Base-by-base conservation (phyloP, 306 rosid species). In the Carpinus fangiana region DNA sequence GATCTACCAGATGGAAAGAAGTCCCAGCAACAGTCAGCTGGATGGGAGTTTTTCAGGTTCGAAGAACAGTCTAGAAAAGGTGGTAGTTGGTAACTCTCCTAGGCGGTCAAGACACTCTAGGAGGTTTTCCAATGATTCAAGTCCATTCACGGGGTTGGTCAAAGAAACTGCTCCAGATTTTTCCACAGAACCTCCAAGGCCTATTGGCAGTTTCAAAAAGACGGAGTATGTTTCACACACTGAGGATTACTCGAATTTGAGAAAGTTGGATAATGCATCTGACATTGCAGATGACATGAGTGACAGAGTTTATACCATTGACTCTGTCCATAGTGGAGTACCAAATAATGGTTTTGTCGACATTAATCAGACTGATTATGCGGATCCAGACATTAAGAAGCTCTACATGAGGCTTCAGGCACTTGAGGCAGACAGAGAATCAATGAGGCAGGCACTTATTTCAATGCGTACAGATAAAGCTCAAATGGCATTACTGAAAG, bases 391-490 rank as follows among this genome's bases (percentile, higher is more conserved):
- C 41, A 74, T 96, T 73, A 90, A 87, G 85, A 96, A 93, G 88
- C 98, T 96, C 74, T 91, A 89, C 81, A 77, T 79, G 91, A 93
- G 99, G 88, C 98, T 96, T 85, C 98, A 96, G 81, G 97, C 96
- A 75, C 97, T 96, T 70, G 99, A 96, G 84, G 98, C 98, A 18
- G 99, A 96, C 87, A 88, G 98, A 86, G 99, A 96, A 83, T 96
- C 99, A 76, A 93, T 96, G 99, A 96, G 90, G 91, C 98, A 91
- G 86, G 81, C 98, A 76, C 77, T 96, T 76, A 80, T 93, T 81
- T 90, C 97, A 8, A 96, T 93, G 94, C 81, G 97, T 70, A 90
- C 99, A 2, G 99, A 96, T 78, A 91, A 93, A 84, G 97, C 98
- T 67, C 99, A 96, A 74, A 64, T 93, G 57, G 96, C 93, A 73